Conservation (phyloP, 257 asterid species). For the Solanum dulcamara region DNA sequence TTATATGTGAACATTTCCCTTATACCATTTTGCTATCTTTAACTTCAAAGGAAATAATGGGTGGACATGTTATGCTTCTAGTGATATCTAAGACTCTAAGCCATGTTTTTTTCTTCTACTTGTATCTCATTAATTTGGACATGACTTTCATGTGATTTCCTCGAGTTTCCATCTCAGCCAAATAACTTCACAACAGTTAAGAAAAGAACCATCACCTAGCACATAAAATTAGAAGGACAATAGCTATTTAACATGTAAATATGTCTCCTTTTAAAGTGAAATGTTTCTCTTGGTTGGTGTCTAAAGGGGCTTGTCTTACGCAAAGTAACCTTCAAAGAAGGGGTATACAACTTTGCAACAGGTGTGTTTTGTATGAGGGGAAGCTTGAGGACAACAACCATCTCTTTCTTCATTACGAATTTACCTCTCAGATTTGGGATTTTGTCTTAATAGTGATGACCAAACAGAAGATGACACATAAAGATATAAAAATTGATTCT, state of each 20-base stretch:
- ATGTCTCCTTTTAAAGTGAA: not conserved
- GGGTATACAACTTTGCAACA: not conserved
- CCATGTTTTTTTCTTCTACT: not conserved
- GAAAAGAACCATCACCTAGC: not conserved
- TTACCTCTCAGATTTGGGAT: not conserved
- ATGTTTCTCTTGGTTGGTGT: not conserved
- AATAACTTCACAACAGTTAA: not conserved
- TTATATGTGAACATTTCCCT: not conserved
- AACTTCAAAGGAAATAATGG: not conserved
- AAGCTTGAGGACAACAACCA: not conserved
- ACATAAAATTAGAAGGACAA: not conserved
- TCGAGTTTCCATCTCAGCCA: not conserved
- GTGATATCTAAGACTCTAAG: not conserved
- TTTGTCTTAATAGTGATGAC: not conserved
- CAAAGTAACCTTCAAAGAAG: not conserved
- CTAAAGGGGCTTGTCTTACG: not conserved
- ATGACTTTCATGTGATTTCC: not conserved
- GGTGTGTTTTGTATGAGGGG: not conserved
- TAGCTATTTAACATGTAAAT: not conserved
- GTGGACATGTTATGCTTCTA: not conserved
- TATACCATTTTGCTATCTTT: not conserved
- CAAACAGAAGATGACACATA: not conserved
- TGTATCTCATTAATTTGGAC: not conserved
- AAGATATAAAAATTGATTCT: not conserved
- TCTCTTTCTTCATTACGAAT: not conserved